Evolutionary conservation across 495 filamentous ascomycete genomes (phyloP).

Genomic region (Hypoxylon fuscum): DNA sequence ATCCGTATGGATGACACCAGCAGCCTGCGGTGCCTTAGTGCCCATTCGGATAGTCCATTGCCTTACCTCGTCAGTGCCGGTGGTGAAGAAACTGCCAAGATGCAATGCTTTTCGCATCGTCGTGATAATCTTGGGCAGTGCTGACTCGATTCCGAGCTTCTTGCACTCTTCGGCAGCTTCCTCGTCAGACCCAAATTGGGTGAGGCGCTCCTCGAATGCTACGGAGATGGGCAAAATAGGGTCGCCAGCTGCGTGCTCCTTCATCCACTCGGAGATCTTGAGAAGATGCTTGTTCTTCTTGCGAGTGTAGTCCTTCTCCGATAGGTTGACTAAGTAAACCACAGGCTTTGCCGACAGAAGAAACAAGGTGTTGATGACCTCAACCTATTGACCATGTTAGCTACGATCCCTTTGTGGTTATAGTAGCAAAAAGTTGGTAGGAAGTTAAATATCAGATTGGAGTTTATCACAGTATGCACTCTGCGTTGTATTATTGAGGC

Average conservation of each 20-base stretch:
- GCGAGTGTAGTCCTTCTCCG: conserved; percentile 95
- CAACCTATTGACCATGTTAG: conserved; percentile 71
- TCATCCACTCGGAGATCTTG: conserved; percentile 93
- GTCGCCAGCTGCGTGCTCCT: conserved; percentile 85
- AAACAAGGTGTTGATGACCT: conserved; percentile 95
- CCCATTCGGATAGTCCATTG: conserved; percentile 98
- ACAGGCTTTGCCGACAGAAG: conserved; percentile 97
- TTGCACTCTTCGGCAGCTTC: conserved; percentile 90
- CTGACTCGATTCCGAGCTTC: conserved; percentile 83
- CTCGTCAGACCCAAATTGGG: conserved; percentile 76
- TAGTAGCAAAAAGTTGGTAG: conserved; percentile 40
- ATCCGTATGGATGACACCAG: conserved; percentile 97
- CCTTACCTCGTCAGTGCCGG: conserved; percentile 93
- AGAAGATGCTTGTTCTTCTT: conserved; percentile 99
- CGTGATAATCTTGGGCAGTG: conserved; percentile 90
- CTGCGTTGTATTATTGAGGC: conserved; percentile 74
- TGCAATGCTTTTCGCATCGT: conserved; percentile 93
- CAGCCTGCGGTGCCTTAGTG: conserved; percentile 95
- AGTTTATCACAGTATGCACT: conserved; percentile 84
- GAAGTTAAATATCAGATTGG: conserved; percentile 64
- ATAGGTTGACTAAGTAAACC: conserved; percentile 96
- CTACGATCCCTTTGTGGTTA: conserved; percentile 32
- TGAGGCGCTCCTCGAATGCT: conserved; percentile 90
- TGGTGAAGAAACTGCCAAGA: conserved; percentile 96
- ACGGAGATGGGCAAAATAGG: conserved; percentile 93